Evolutionary conservation across 2,329 filamentous ascomycete genomes (phyloP), one percentile per base, ranked within the genome.

Genomic region (Alternaria panax): DNA sequence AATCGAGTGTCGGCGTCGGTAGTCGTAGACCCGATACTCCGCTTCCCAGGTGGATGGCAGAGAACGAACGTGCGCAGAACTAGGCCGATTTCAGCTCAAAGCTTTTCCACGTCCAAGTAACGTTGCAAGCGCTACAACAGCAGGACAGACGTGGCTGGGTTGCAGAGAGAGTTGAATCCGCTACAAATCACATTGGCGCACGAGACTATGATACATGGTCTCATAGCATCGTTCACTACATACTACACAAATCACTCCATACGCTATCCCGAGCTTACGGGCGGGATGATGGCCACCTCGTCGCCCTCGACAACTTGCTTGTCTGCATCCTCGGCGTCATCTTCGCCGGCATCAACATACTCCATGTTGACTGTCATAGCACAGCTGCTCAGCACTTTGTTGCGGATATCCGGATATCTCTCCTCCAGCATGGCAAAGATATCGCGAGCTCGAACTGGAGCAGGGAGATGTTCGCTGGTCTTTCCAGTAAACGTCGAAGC

Each of bases 281-380:
- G 92, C 32, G 92, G 92, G 57, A 96, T 94, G 34, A 96, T 90
- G 41, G 90, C 92, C 55, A 96, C 91, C 80, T 96, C 92, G 73
- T 96, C 92, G 27, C 89, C 91, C 63, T 87, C 87, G 51, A 87
- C 79, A 57, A 96, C 90, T 56, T 86, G 75, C 25, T 82, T 67
- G 16, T 79, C 80, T 46, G 78, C 78, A 12, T 76, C 77, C 18
- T 77, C 77, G 30, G 79, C 78, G 40, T 82, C 82, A 5, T 83
- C 81, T 11, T 85, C 81, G n/a, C 85, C 82, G 11, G 92, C 69
- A 73, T 95, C 90, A 72, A 94, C 88, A 79, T 96, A 96, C 59
- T 92, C 86, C 54, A 94, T 80, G 67, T 96, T 95, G 73, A 96
- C 81, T 24, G 92, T 94, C 63, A 96, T 85, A 57, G 93, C 84